Conservation (phyloP, 768 basidiomycete genomes). For the Lentinula aciculospora region DNA sequence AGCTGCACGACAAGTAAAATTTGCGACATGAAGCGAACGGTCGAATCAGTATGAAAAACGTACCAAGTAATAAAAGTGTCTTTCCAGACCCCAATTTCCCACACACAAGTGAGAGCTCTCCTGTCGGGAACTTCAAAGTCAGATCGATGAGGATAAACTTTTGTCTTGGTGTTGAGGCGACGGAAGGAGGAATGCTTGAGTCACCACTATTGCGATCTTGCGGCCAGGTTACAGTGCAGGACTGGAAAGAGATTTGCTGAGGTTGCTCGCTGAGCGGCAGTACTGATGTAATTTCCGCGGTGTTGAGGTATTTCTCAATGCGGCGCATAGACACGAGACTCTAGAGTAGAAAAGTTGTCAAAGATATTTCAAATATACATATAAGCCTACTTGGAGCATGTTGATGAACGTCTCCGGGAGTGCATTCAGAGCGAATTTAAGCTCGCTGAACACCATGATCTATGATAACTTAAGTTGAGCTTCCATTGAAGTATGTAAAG, state of each 20-base stretch:
- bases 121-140: conserved; percentile 69
- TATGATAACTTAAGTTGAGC: conserved; percentile 37
- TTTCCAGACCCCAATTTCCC: conserved; percentile 91
- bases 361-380: not conserved
- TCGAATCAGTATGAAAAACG: conserved; percentile 4
- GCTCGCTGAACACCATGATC: conserved; percentile 72
- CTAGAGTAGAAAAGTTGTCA: conserved; percentile 23
- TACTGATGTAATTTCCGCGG: conserved; percentile 64
- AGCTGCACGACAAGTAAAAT: conserved; percentile 29
- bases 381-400: conserved; percentile 59
- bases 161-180: conserved; percentile 64
- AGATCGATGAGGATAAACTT: conserved; percentile 83
- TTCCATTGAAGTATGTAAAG: conserved; percentile 35
- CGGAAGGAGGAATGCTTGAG: conserved; percentile 38
- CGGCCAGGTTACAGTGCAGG: conserved; percentile 89
- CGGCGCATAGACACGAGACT: conserved; percentile 81
- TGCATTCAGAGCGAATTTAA: conserved; percentile 83
- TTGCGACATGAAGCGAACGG: not conserved
- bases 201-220: conserved; percentile 53
- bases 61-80: conserved; percentile 72
- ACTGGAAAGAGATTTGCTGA: conserved; percentile 67
- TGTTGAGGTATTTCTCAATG: conserved; percentile 84
- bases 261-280: conserved; percentile 51
- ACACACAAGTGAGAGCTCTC: conserved; percentile 78
- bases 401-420: conserved; percentile 91